Conservation (phyloP, 2,329 filamentous ascomycete genomes). For the Dactylonectria macrodidyma region DNA sequence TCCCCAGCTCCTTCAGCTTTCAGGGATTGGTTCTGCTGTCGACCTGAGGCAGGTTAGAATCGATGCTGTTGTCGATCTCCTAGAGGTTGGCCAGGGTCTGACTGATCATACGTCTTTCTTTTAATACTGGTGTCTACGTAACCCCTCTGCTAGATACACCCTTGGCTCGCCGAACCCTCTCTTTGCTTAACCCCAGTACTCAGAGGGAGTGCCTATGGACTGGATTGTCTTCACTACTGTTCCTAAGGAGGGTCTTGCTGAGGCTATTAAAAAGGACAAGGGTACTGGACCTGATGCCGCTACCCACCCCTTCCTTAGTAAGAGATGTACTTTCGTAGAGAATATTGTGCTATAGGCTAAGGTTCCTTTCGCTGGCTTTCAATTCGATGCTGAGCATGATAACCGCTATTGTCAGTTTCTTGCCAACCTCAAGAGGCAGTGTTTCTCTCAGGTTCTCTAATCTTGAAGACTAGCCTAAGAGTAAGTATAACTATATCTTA, state of each 20-base stretch:
- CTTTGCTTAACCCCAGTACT: constrained; percentile 55
- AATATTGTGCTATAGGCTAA: constrained; percentile 44
- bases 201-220: constrained; percentile 54
- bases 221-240: constrained; percentile 53
- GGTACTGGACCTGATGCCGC: constrained; percentile 48
- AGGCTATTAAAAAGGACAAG: constrained; percentile 53
- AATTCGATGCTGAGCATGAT: constrained; percentile 44
- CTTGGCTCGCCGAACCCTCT: constrained; percentile 53
- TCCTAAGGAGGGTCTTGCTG: constrained; percentile 46
- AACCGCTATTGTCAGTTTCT: constrained; percentile 39
- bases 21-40: constrained; percentile 59
- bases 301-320: constrained; percentile 52
- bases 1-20: constrained; percentile 63
- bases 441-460: constrained; percentile 41
- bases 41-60: constrained; percentile 60
- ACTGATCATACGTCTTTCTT: constrained; percentile 47
- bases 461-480: constrained; percentile 40
- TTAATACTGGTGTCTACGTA: constrained; percentile 50
- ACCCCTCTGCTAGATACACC: constrained; percentile 51
- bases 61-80: constrained; percentile 53
- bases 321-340: constrained; percentile 42
- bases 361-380: constrained; percentile 41
- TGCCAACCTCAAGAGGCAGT: constrained; percentile 44
- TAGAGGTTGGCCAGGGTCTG: constrained; percentile 65
- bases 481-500: constrained; percentile 23